phyloP scores from a whole-genome alignment of 2,329 filamentous ascomycete genomes.

The Colletotrichum chrysophilum region DNA sequence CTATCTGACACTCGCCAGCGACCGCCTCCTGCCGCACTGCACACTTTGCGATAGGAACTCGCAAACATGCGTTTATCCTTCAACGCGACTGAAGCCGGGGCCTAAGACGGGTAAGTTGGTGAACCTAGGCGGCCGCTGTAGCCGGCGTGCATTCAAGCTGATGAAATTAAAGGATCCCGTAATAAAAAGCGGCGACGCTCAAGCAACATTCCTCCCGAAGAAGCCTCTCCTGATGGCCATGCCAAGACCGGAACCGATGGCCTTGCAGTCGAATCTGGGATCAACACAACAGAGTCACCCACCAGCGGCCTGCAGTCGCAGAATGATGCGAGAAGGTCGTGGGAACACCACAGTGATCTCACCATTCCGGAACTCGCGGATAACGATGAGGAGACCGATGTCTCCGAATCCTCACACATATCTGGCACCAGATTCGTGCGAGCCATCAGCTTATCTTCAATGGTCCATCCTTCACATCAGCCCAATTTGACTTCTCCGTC shows the following conservation, averaged over 20 bases:
- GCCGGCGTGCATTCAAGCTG: too few species aligned
- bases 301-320: background rate
- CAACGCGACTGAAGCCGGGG: too few species aligned
- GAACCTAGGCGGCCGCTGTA: too few species aligned
- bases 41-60: too few species aligned
- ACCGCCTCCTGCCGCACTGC: too few species aligned
- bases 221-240: background rate
- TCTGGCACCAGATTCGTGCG: background rate
- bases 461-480: background rate
- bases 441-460: background rate
- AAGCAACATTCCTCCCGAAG: background rate
- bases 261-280: background rate
- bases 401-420: background rate
- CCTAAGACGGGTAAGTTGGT: too few species aligned
- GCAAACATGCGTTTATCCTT: too few species aligned
- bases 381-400: background rate
- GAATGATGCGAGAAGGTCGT: background rate
- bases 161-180: background rate
- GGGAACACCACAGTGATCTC: background rate
- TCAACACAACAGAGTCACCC: background rate
- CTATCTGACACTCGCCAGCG: too few species aligned
- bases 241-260: background rate
- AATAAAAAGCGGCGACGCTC: background rate
- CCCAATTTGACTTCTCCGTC: accelerated
- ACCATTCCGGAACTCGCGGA: background rate